Evolutionary conservation across 106 monocot species (phyloP).

Genomic region (Platanthera guangdongensis): DNA sequence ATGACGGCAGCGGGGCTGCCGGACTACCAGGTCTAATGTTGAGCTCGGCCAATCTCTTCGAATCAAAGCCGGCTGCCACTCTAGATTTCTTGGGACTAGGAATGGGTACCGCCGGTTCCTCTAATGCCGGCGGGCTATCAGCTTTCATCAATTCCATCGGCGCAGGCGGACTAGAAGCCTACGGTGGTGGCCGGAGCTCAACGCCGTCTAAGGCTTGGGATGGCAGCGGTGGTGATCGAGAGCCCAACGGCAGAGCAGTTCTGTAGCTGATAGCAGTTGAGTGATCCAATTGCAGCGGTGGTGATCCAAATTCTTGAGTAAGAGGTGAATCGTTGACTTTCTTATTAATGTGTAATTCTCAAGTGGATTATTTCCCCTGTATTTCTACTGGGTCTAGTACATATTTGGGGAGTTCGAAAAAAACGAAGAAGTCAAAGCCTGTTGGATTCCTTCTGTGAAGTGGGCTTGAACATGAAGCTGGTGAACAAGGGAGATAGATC

Average conservation of each 20-base stretch:
- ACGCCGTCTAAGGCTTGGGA: slow-evolving; percentile 28
- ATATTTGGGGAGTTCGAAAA: no score
- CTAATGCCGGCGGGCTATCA: slow-evolving; percentile 39
- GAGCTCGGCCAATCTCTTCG: slow-evolving; percentile 7
- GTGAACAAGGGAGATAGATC: no score
- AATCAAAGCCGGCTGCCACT: slow-evolving; percentile 61
- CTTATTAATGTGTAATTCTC: no score
- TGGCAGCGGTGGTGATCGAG: slow-evolving; percentile 12
- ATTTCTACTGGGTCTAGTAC: no score
- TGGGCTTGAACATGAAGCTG: no score
- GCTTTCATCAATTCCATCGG: slow-evolving; percentile 56
- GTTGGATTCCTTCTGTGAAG: no score
- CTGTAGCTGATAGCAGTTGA: background rate
- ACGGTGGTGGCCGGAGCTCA: background rate
- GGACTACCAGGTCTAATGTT: slow-evolving; percentile 11
- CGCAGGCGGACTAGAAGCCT: slow-evolving; percentile 30
- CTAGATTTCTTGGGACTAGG: slow-evolving; percentile 78
- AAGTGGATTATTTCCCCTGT: no score
- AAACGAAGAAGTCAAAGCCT: no score
- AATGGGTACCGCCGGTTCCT: slow-evolving; percentile 28
- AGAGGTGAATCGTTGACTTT: no score
- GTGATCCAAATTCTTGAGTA: no score
- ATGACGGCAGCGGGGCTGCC: background rate
- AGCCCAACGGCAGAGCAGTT: slow-evolving; percentile 8
- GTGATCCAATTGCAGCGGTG: no score